Evolutionary conservation across 805 yeast species (phyloP), one percentile per base, ranked within the genome.

Genomic region (Metschnikowia colocasiae): DNA sequence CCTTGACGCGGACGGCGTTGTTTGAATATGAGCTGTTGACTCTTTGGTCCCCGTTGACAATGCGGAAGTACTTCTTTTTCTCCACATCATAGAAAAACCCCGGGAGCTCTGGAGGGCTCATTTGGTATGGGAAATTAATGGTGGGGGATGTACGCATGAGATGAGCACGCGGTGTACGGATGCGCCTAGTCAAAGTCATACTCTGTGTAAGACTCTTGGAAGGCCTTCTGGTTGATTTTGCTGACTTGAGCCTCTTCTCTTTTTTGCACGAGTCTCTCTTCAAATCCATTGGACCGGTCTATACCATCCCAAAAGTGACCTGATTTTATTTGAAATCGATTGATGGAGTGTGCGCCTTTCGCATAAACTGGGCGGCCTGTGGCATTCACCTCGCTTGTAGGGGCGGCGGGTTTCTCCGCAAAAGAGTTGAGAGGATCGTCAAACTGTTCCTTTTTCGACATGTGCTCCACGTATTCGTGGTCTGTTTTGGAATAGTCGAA

Each of bases 291-390:
- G 0, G 95, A 82, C 49, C 98, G 69, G 64, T 88, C 91, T 1
- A 91, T 82, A 0, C 97, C 97, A 63, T 87, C 96, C 98, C 98
- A 91, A 48, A 87, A 71, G 54, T 73, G 71, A 0, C 97, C 97
- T 0, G 97, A 95, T 4, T 68, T 65, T 12, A 91, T 82, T 2
- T 76, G 76, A 63, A 87, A 91, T 48, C 98, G 68, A 60, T 91
- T 91, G 18, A 78, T 79, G 0, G 87, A 81, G 46, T 65, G 79
- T 0, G 73, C 53, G 0, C 83, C 83, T 25, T 66, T 58, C 18
- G 45, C 61, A 55, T 83, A 89, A 1, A 78, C 61, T 38, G 77
- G 81, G 36, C 86, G 61, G 0, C 89, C 88, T 1, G 63, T 33
- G 2, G 31, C 38, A 32, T 18, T 32, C 10, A 26, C 25, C 47